Conservation (phyloP, 2,329 filamentous ascomycete species). For the Fusarium domesticum region DNA sequence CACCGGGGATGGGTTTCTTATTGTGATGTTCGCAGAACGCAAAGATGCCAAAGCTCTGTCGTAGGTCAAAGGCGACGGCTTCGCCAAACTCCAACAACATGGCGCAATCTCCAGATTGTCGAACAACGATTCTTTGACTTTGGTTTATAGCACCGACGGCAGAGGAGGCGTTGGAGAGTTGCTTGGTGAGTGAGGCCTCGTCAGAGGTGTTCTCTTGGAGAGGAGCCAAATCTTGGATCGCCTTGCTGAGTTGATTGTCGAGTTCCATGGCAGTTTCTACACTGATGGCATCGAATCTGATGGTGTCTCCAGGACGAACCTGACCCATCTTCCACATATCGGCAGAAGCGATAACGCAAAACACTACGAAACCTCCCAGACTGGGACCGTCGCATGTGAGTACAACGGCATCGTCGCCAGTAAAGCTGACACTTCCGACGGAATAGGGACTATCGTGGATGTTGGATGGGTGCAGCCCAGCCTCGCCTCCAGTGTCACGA, state of each 20-base stretch:
- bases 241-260: conserved; percentile 18
- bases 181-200: neutral
- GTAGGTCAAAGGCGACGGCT: conserved; percentile 30
- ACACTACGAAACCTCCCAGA: conserved; percentile 41
- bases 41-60: conserved; percentile 34
- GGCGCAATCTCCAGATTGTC: conserved; percentile 34
- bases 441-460: conserved; percentile 40
- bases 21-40: conserved; percentile 34
- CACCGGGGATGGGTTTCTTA: conserved; percentile 25
- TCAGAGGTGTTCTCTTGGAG: neutral
- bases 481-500: conserved; percentile 36
- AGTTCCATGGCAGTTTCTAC: conserved; percentile 26
- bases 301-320: conserved; percentile 37
- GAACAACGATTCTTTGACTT: conserved; percentile 17
- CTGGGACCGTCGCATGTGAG: conserved; percentile 40
- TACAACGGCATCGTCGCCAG: conserved; percentile 41
- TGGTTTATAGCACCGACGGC: conserved; percentile 18
- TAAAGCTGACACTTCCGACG: conserved; percentile 42
- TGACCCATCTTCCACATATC: conserved; percentile 45
- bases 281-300: conserved; percentile 33
- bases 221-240: conserved; percentile 21
- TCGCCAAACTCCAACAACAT: conserved; percentile 36
- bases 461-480: conserved; percentile 42
- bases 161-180: neutral
- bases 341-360: conserved; percentile 36